A percentile compares a stretch with the other conserved stretches of the same genome.
These are phyloP conservation scores for Sarcocystis neurona DNA, from an alignment of 169 alveolate species.

Conservation along the genomic window DNA sequence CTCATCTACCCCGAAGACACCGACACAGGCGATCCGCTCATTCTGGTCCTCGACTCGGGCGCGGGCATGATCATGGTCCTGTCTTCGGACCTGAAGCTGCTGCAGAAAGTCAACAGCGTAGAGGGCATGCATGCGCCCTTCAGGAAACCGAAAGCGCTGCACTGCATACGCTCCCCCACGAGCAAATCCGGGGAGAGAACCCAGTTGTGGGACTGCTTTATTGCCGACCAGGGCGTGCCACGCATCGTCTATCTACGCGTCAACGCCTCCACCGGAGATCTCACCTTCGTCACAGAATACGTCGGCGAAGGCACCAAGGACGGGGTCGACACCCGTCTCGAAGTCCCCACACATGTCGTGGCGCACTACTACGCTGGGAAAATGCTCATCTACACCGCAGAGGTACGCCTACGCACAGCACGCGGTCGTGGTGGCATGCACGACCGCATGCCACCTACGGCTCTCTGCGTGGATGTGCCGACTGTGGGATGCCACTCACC, in stretches of 20 bases:
- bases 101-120: neutral
- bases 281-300: slow-evolving; percentile 27
- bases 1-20: neutral
- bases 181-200: neutral
- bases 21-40: neutral
- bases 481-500: too few species aligned
- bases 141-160: neutral
- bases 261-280: neutral
- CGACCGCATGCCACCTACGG: too few species aligned
- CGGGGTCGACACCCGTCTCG: neutral
- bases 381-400: slow-evolving; percentile 52
- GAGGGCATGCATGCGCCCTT: neutral
- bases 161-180: slow-evolving; percentile 7
- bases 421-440: neutral
- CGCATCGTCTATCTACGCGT: slow-evolving; percentile 15
- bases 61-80: neutral
- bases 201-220: slow-evolving; percentile 34
- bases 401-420: neutral
- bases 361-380: slow-evolving; percentile 35
- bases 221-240: neutral
- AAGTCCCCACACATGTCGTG: slow-evolving; percentile 7
- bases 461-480: too few species aligned
- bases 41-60: neutral
- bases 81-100: neutral
- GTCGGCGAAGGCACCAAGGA: neutral